Base-by-base conservation (phyloP, 2,329 filamentous ascomycete species). In the Beauveria sp. region DNA sequence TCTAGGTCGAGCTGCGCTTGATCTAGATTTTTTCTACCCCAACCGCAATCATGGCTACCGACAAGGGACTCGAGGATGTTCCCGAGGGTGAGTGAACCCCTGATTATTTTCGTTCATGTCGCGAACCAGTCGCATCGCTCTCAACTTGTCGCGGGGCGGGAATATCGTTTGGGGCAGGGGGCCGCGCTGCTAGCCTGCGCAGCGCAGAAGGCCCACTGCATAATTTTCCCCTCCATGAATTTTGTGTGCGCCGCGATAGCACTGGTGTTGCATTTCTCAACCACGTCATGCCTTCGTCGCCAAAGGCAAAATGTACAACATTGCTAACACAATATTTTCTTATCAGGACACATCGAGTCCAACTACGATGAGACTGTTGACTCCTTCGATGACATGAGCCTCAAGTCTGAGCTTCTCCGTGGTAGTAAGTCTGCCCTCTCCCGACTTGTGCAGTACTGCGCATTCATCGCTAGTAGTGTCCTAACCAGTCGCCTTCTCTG, bases 331-430 rank as follows among this genome's bases (percentile, higher is more conserved):
- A 34, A 22, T 20, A n/a, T 40, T n/a, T 52, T 52, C 24, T 45
- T n/a, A 76, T 73, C 77, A 96, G 93, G 89, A 81, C 92, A 96
- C 84, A 99, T 99, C 86, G 96, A 99, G 86, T 96, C 93, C 77
- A 99, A 99, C 91, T 99, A 98, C 84, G 95, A 99, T 86, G 93
- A 98, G 86, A 93, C 93, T 74, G 93, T 95, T 80, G 96, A 99
- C 82, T 96, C 92, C 65, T 99, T 99, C 82, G 95, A 99, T 81
- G 86, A 93, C 73, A 99, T 99, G 95, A 88, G 87, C 81, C 86
- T 99, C 74, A 96, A 96, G 87, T 76, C 91, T 68, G 95, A 99
- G 85, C 90, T 99, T 75, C 91, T 99, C 76, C 92, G 95, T 81
- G 95, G 95, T 82, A 95, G 79, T 82, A 71, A 75, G 75, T 77